Evolutionary conservation across 768 basidiomycete species (phyloP), one percentile per base, ranked within the genome.

Genomic region (Pleurotus ostreatus): DNA sequence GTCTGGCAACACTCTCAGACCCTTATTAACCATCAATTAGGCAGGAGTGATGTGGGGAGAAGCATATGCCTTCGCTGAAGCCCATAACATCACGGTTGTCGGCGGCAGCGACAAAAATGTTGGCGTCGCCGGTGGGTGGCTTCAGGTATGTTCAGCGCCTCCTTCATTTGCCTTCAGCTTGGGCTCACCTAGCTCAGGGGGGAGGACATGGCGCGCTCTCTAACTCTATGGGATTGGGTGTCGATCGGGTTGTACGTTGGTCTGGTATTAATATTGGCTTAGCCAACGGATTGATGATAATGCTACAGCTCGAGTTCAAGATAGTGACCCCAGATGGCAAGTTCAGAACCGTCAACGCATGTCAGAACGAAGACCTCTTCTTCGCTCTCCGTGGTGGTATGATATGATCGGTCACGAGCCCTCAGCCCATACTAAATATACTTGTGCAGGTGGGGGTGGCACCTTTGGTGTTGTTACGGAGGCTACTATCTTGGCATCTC

Each of bases 281-380:
- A 18, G 41, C 22, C 9, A 5, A 8, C 30, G 13, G 12, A 2
- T 34, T 18, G 20, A 47, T 43, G 51, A 5, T 20, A 23, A 3
- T 23, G 13, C 46, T 46, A 41, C 54, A 78, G 75, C 70, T 82
- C 2, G 69, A 84, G 64, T 77, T 74, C 64, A 78, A 77, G 57
- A 66, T 83, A 3, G 81, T 83, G 5, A 82, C 80, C 1, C 79
- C 82, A 0, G 78, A 81, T 61, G 82, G 82, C 0, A 57, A 68
- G 22, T 67, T 67, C 59, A 72, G 77, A 25, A 71, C 70, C 1
- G 80, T 69, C 3, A 83, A 80, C 64, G 72, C 69, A 11, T 78
- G 77, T 46, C 74, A 81, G 61, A 78, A 82, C 57, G 56, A 70
- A 54, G 81, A 83, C 65, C 71, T 83, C 0, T 83, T 81, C 67